phyloP scores from a whole-genome alignment of 1,284 basidiomycete genomes.

The Trichosporon ovoides region DNA sequence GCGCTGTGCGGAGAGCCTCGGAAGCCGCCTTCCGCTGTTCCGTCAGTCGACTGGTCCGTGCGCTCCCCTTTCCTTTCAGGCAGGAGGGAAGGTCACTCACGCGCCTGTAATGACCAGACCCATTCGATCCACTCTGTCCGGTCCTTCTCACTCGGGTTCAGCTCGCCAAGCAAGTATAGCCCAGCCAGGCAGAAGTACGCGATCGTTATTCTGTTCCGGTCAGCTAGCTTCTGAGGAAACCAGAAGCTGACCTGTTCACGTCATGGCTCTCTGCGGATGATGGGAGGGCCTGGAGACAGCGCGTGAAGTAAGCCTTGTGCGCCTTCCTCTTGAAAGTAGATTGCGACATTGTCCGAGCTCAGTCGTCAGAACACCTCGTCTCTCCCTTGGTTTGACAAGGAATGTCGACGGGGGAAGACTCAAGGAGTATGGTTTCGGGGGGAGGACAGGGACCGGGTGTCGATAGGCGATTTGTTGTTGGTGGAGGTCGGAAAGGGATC shows the following conservation, averaged over 20 bases:
- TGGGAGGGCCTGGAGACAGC: slow-evolving; percentile 44
- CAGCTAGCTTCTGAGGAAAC: not conserved
- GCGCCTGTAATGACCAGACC: slow-evolving; percentile 78
- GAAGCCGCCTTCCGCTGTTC: slow-evolving; percentile 64
- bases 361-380: too few species aligned
- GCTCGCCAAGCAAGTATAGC: slow-evolving; percentile 63
- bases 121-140: slow-evolving; percentile 67
- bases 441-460: too few species aligned
- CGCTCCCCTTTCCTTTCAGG: not conserved
- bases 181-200: slow-evolving; percentile 79
- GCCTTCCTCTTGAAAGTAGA: slow-evolving; percentile 46
- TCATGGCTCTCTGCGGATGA: slow-evolving; percentile 40
- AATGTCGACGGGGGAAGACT: too few species aligned
- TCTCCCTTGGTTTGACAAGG: too few species aligned
- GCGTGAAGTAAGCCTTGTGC: slow-evolving; percentile 42
- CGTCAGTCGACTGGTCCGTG: not conserved
- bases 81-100: slow-evolving; percentile 24
- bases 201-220: slow-evolving; percentile 60
- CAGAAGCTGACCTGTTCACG: slow-evolving; percentile 39
- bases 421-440: too few species aligned
- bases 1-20: slow-evolving; percentile 66
- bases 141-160: slow-evolving; percentile 56
- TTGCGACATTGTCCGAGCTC: slow-evolving; percentile 23
- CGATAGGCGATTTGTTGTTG: too few species aligned
- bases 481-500: too few species aligned